Conservation (phyloP, 2,329 filamentous ascomycete species). For the Claviceps pazoutovae region DNA sequence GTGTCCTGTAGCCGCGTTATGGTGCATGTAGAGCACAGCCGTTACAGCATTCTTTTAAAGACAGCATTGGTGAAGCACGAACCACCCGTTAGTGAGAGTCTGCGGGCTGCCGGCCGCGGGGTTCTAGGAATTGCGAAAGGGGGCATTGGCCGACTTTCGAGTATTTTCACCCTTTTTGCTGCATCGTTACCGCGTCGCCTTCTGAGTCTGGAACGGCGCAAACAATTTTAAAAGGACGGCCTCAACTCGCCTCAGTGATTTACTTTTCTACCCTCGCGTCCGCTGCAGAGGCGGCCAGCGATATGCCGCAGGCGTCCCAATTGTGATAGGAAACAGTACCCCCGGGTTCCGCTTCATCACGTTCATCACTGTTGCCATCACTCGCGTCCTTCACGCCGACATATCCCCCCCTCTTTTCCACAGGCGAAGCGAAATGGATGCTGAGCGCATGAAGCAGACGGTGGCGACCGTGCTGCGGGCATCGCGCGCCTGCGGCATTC, state of each 20-base stretch:
- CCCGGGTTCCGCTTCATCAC: neutral
- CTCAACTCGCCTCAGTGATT: neutral
- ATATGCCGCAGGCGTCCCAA: neutral
- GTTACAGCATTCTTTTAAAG: too few species aligned
- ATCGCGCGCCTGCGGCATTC: slow-evolving; percentile 18
- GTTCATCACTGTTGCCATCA: neutral
- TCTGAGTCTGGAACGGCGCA: neutral
- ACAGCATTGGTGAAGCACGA: too few species aligned
- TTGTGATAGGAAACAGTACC: slow-evolving; percentile 1
- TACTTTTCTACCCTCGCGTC: neutral
- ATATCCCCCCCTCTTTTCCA: neutral
- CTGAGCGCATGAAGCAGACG: slow-evolving; percentile 15
- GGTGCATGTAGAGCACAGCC: too few species aligned
- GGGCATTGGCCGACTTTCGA: too few species aligned
- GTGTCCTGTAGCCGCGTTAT: too few species aligned
- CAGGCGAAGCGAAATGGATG: slow-evolving; percentile 11
- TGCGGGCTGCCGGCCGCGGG: too few species aligned
- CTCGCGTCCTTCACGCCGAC: neutral
- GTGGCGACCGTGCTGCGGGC: slow-evolving; percentile 21
- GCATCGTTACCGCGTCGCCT: neutral
- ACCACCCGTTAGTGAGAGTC: too few species aligned
- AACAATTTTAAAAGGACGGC: neutral
- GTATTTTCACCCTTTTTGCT: neutral
- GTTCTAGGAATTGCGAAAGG: too few species aligned
- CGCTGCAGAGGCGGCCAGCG: slow-evolving; percentile 1